A percentile compares a stretch with the other conserved stretches of the same genome.
Conservation (phyloP, 495 filamentous ascomycete genomes). For the Elaphomyces granulatus region DNA sequence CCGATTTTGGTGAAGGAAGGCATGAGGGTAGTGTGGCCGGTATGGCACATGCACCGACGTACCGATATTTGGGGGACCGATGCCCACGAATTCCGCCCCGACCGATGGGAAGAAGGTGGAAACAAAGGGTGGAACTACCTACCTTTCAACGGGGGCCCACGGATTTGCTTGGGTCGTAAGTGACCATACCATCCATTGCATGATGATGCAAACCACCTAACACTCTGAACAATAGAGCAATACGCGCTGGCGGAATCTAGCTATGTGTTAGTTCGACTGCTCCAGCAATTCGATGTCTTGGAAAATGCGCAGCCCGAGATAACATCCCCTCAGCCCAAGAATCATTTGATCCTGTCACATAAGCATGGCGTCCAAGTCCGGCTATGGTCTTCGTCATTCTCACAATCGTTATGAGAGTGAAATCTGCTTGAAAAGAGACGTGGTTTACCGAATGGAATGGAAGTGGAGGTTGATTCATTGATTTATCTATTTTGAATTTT, state of each 20-base stretch:
- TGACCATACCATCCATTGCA: not conserved
- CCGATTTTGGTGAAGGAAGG: conserved; percentile 34
- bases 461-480: no score
- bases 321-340: not conserved
- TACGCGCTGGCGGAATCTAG: conserved; percentile 41
- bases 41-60: conserved; percentile 20
- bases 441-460: no score
- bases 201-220: not conserved
- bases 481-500: no score
- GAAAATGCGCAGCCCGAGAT: conserved; percentile 12
- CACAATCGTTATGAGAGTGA: no score
- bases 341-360: not conserved
- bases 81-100: conserved; percentile 18
- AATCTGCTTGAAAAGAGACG: no score
- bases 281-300: conserved; percentile 16
- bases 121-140: conserved; percentile 42
- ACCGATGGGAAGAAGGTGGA: conserved; percentile 16
- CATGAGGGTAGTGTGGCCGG: conserved; percentile 9
- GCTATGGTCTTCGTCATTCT: not conserved
- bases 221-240: conserved; percentile 18
- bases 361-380: not conserved
- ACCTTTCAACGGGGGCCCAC: conserved; percentile 49
- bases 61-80: conserved; percentile 21
- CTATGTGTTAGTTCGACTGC: conserved; percentile 32
- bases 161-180: conserved; percentile 35